These are phyloP conservation scores for Vitis hybrid DNA, from an alignment of 177 flowering plant species.

Conservation along the genomic window DNA sequence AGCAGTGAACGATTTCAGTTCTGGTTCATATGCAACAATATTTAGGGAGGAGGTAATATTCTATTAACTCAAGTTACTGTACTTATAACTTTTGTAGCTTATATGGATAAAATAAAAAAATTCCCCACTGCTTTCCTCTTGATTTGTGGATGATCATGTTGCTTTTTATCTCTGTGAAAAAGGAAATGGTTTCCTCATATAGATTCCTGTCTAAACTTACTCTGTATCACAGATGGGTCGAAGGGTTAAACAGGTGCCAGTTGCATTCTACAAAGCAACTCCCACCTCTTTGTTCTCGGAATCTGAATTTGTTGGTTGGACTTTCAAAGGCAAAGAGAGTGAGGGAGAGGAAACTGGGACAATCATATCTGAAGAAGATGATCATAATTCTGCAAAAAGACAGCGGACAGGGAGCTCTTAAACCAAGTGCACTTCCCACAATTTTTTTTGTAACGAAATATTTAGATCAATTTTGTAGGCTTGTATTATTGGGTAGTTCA, in stretches of 20 bases:
- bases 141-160: too few species aligned
- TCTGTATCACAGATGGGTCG: constrained; percentile 55
- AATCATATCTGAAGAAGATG: constrained; percentile 10
- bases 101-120: not conserved
- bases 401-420: constrained; percentile 31
- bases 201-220: too few species aligned
- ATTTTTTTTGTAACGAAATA: too few species aligned
- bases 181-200: not conserved
- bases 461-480: too few species aligned
- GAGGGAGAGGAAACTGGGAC: constrained; percentile 11
- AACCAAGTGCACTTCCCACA: not conserved
- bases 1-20: constrained; percentile 70
- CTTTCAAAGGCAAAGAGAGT: constrained; percentile 37
- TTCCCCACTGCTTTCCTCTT: too few species aligned
- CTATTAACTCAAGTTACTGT: not conserved
- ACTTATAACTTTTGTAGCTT: not conserved
- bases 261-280: constrained; percentile 72
- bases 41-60: constrained; percentile 72
- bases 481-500: too few species aligned
- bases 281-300: constrained; percentile 73
- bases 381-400: constrained; percentile 33
- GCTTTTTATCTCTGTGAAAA: not conserved
- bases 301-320: constrained; percentile 88
- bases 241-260: constrained; percentile 85
- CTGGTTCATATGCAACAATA: constrained; percentile 87